phyloP scores from a whole-genome alignment of 1,284 basidiomycete genomes.

The Sporisorium scitamineum region DNA sequence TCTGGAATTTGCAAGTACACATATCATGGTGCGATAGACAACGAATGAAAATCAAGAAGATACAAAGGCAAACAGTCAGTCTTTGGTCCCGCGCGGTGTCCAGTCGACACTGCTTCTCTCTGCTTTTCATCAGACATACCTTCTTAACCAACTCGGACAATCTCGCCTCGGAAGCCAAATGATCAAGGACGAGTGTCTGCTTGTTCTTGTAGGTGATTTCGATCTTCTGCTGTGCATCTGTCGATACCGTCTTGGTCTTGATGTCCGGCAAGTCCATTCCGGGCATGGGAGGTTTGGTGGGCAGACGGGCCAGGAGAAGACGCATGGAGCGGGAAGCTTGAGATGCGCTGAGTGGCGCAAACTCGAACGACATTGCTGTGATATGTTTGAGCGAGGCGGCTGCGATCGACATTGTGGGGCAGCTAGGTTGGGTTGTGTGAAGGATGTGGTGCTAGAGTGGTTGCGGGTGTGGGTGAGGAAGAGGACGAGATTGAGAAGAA shows the following conservation, averaged over 20 bases:
- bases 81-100: not conserved
- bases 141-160: constrained; percentile 39
- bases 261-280: constrained; percentile 46
- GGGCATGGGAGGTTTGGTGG: constrained; percentile 31
- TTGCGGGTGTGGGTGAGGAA: no score
- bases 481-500: not conserved
- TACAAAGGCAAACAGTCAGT: not conserved
- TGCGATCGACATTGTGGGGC: constrained; percentile 40
- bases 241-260: constrained; percentile 32
- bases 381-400: constrained; percentile 48
- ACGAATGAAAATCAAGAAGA: no score
- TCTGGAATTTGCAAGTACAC: no score
- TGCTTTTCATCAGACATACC: constrained; percentile 15
- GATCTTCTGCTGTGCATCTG: constrained; percentile 29
- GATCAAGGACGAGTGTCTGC: constrained; percentile 38
- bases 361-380: constrained; percentile 42
- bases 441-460: not conserved
- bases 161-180: constrained; percentile 6
- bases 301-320: constrained; percentile 37
- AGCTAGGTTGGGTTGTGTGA: not conserved
- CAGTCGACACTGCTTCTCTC: not conserved
- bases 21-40: no score
- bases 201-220: constrained; percentile 52
- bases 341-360: constrained; percentile 40
- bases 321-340: constrained; percentile 42